Conservation (phyloP, 1,139 yeast species). For the Kazachstania sp. region DNA sequence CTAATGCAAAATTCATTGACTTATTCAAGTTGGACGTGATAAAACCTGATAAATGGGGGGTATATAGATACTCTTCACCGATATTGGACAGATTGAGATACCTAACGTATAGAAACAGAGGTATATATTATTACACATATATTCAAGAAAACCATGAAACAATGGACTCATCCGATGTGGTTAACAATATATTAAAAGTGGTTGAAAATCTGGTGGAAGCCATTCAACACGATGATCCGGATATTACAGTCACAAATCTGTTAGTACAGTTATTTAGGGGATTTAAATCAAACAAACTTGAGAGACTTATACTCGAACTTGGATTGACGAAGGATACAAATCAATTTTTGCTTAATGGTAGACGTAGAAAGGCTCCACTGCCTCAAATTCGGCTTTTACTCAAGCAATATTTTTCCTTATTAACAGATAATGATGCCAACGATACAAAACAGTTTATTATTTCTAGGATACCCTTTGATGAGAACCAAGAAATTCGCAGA, state of each 20-base stretch:
- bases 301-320: constrained; percentile 59
- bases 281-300: constrained; percentile 43
- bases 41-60: constrained; percentile 42
- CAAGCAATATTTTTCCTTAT: constrained; percentile 13
- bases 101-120: constrained; percentile 73
- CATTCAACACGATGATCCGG: constrained; percentile 57
- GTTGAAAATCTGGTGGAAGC: constrained; percentile 51
- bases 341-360: constrained; percentile 38
- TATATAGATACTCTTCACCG: constrained; percentile 47
- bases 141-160: constrained; percentile 24
- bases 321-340: constrained; percentile 42
- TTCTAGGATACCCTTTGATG: neutral
- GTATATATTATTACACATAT: constrained; percentile 56
- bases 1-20: constrained; percentile 50
- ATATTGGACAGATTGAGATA: constrained; percentile 66
- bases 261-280: constrained; percentile 43
- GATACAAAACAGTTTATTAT: neutral
- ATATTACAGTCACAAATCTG: constrained; percentile 41
- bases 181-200: constrained; percentile 32
- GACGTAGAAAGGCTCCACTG: constrained; percentile 31
- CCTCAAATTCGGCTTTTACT: constrained; percentile 20
- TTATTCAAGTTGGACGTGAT: constrained; percentile 64
- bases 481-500: neutral
- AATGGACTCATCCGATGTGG: constrained; percentile 21
- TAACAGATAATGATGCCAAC: constrained; percentile 3